phyloP scores from a whole-genome alignment of 345 rosid genomes.

The Rhizophora mangle region DNA sequence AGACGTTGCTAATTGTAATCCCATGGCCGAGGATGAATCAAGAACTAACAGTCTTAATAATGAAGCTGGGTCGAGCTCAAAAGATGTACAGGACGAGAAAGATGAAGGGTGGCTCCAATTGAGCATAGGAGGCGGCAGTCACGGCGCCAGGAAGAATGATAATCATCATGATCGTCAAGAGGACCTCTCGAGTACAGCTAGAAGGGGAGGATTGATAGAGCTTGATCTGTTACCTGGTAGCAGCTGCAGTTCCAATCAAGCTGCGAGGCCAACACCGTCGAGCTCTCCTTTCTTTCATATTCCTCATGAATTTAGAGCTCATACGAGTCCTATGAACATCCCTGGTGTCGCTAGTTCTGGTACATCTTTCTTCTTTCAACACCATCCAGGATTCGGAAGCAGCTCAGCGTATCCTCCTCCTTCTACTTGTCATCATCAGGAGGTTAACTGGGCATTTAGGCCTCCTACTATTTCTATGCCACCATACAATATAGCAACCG shows the following conservation, averaged over 20 bases:
- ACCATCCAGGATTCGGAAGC: constrained; percentile 38
- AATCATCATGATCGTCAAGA: constrained; percentile 11
- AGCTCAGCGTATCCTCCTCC: constrained; percentile 41
- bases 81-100: constrained; percentile 41
- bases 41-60: constrained; percentile 52
- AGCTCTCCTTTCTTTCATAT: constrained; percentile 34
- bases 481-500: constrained; percentile 35
- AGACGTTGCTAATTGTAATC: constrained; percentile 18
- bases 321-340: constrained; percentile 24
- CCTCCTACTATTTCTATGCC: constrained; percentile 22
- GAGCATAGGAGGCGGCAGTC: constrained; percentile 51
- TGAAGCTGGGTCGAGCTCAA: constrained; percentile 58
- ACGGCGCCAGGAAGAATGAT: constrained; percentile 11
- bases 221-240: constrained; percentile 62
- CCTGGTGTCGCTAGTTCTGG: constrained; percentile 16
- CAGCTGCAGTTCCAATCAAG: constrained; percentile 18
- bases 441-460: constrained; percentile 66
- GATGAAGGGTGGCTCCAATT: constrained; percentile 81
- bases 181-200: constrained; percentile 24
- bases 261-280: constrained; percentile 12
- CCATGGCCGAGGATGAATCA: constrained; percentile 87
- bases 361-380: constrained; percentile 41
- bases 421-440: constrained; percentile 47
- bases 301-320: constrained; percentile 39
- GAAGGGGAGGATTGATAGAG: constrained; percentile 44